Base-by-base conservation (phyloP, 2,329 filamentous ascomycete species). In the Coniella lustricola region DNA sequence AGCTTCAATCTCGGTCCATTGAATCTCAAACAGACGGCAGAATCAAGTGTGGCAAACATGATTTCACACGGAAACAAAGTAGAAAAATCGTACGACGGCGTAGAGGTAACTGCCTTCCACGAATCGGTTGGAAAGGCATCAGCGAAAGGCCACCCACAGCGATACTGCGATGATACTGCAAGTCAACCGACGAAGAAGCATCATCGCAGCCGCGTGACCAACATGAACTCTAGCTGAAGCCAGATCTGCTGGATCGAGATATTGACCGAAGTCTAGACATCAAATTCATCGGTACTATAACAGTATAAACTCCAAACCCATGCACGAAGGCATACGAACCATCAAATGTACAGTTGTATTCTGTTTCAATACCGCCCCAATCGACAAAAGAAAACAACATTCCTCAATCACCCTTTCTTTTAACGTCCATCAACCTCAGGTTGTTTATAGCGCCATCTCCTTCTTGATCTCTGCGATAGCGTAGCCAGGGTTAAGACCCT, bases 401-500 rank as follows among this genome's bases (percentile, higher is more conserved):
- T 37, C 17, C 21, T 32, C 44, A n/a, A 2, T 41, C 14, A 8
- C 17, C 44, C 44, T 12, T 13, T 32, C 20, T 17, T 31, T 21
- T 21, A 14, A n/a, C 8, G n/a, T 21, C 16, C 31, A 34, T 33
- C 32, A n/a, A n/a, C 18, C 18, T 3, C 4, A 18, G 35, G 18
- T 41, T 22, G 25, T 34, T 62, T 67, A 75, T 33, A 79, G 70
- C 49, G 90, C 82, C 87, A 97, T 85, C 73, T 84, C 81, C 86
- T 96, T 96, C 87, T 97, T 97, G 70, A 96, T 95, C 77, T 96
- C 87, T 46, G 90, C 90, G 73, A 98, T 95, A 16, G 93, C 93
- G 66, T 88, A 77, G 56, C 88, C 93, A 17, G 93, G 93, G 77
- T 98, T 98, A 60, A 98, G 72, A 39, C 93, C 93, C 87, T 98